phyloP scores from a whole-genome alignment of 139 green algal genomes.

The Chlamydomonas sp. region DNA sequence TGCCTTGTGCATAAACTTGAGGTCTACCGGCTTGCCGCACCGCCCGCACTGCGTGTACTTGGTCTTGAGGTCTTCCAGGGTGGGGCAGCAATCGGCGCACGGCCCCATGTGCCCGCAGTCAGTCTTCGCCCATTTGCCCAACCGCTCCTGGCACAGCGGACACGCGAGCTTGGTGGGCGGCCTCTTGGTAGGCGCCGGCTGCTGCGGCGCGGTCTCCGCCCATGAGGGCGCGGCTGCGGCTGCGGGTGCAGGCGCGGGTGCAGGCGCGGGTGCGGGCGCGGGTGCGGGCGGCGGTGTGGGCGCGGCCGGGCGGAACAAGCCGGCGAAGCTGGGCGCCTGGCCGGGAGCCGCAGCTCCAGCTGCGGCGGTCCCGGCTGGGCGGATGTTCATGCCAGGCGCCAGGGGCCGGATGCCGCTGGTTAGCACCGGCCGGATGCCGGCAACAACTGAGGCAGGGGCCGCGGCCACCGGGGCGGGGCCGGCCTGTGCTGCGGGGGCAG shows the following conservation, averaged over 20 bases:
- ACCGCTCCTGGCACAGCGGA: neutral
- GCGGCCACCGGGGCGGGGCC: too few relatives aligned
- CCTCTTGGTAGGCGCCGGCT: neutral
- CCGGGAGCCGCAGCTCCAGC: too few relatives aligned
- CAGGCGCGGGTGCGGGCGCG: neutral
- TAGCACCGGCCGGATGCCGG: too few relatives aligned
- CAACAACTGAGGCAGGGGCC: too few relatives aligned
- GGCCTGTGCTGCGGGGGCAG: too few relatives aligned
- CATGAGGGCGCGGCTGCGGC: neutral
- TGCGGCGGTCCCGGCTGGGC: too few relatives aligned
- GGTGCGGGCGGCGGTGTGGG: neutral
- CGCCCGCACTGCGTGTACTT: neutral
- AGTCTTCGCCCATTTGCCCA: neutral
- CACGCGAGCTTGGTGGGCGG: neutral
- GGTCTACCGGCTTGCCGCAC: neutral
- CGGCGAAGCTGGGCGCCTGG: too few relatives aligned
- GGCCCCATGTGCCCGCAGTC: slow-evolving; percentile 14
- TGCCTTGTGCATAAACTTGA: neutral
- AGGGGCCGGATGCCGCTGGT: too few relatives aligned
- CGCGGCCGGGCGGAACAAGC: too few relatives aligned
- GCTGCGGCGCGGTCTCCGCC: neutral
- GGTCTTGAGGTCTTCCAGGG: neutral
- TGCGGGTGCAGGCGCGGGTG: neutral
- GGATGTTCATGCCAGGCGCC: too few relatives aligned
- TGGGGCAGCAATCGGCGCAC: neutral